Conservation (phyloP, 257 asterid genomes). For the Rubia yunnanensis region DNA sequence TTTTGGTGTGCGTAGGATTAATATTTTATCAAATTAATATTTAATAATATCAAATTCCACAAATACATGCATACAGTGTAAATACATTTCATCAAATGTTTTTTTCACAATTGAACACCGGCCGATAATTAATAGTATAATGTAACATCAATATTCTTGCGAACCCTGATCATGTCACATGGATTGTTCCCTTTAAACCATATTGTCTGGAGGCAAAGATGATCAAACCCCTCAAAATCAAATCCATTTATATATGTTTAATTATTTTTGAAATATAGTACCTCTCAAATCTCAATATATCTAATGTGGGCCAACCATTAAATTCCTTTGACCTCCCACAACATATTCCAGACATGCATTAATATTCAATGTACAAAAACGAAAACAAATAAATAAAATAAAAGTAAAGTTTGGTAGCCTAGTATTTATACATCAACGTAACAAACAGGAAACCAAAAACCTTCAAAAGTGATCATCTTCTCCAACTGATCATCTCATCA, state of each 20-base stretch:
- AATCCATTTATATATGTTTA: neutral
- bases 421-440: neutral
- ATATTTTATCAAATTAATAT: no score
- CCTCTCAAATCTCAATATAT: neutral
- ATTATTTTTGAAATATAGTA: no score
- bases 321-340: constrained; percentile 27
- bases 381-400: neutral
- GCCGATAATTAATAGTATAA: neutral
- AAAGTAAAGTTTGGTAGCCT: neutral
- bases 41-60: no score
- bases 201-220: constrained; percentile 28
- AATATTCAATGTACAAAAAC: neutral
- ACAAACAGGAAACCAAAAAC: neutral
- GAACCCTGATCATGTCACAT: constrained; percentile 40
- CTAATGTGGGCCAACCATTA: neutral
- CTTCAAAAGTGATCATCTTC: neutral
- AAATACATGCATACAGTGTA: neutral
- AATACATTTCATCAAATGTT: neutral
- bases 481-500: neutral
- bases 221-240: constrained; percentile 9
- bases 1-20: no score
- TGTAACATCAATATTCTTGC: neutral
- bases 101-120: neutral
- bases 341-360: neutral
- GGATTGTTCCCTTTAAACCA: constrained; percentile 33